Percentiles rank a stretch among this genome's conserved stretches.
Evolutionary conservation across 2,329 filamentous ascomycete species (phyloP).

Genomic region (Lasiodiplodia theobromae): DNA sequence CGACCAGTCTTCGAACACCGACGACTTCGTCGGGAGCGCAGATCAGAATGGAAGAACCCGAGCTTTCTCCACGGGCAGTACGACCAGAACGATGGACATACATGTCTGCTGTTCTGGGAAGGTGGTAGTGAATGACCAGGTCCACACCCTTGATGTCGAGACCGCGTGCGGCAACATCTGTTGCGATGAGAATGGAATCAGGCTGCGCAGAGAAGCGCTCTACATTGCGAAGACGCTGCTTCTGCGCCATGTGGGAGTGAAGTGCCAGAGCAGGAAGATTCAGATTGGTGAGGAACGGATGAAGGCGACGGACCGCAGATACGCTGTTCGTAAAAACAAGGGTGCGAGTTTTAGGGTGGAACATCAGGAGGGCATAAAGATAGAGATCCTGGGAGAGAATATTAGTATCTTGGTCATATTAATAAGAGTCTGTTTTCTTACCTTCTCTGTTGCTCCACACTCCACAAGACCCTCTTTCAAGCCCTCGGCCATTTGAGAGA

Average conservation of each 20-base stretch:
- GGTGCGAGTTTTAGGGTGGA: slow-evolving; percentile 80
- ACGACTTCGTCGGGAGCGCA: slow-evolving; percentile 91
- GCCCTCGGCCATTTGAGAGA: slow-evolving; percentile 84
- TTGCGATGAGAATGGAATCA: slow-evolving; percentile 80
- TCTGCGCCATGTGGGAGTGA: slow-evolving; percentile 95
- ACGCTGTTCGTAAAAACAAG: slow-evolving; percentile 97
- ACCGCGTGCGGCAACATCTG: slow-evolving; percentile 91
- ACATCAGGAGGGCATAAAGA: slow-evolving; percentile 84
- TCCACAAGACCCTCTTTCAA: slow-evolving; percentile 91
- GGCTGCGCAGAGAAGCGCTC: slow-evolving; percentile 79
- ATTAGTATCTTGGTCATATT: neutral
- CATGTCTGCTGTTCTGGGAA: slow-evolving; percentile 87
- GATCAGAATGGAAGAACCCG: slow-evolving; percentile 83
- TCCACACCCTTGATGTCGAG: slow-evolving; percentile 92
- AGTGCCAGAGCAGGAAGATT: slow-evolving; percentile 77
- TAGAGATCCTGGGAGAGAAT: slow-evolving; percentile 74
- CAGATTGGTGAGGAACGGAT: slow-evolving; percentile 83
- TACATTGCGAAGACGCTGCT: slow-evolving; percentile 89
- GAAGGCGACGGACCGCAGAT: slow-evolving; percentile 84
- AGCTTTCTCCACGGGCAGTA: slow-evolving; percentile 81
- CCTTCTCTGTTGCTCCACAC: slow-evolving; percentile 92
- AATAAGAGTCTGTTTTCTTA: slow-evolving; percentile 43
- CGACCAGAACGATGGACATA: slow-evolving; percentile 96
- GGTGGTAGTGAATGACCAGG: slow-evolving; percentile 92
- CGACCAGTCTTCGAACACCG: slow-evolving; percentile 81